Conservation (phyloP, 257 asterid genomes). For the Solanum medicagineum region DNA sequence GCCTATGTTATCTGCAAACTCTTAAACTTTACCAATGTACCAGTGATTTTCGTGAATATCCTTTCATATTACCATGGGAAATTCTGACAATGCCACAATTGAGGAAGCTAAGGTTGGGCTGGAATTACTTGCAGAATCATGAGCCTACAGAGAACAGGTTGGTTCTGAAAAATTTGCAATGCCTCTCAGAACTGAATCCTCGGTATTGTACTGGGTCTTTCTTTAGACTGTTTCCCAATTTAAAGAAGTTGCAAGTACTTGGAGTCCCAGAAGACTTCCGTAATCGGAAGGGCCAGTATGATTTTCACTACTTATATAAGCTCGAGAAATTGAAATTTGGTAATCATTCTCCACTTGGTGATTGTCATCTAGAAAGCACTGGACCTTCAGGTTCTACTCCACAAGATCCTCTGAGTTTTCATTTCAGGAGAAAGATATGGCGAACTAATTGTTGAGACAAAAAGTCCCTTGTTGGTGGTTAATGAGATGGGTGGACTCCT, state of each 20-base stretch:
- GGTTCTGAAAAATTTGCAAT: not conserved
- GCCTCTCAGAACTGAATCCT: constrained; percentile 1
- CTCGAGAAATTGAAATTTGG: constrained; percentile 2
- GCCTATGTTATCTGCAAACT: no score
- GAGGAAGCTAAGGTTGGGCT: no score
- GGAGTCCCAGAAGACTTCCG: not conserved
- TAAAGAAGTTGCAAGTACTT: constrained; percentile 9
- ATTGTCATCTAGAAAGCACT: not conserved
- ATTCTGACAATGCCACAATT: no score
- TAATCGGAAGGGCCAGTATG: not conserved
- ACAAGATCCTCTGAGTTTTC: not conserved
- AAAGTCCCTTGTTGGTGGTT: no score
- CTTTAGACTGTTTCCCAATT: not conserved
- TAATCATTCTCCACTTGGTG: fast-evolving
- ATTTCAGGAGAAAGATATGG: no score
- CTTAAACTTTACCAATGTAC: no score
- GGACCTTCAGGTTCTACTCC: not conserved
- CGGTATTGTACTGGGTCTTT: not conserved
- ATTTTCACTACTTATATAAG: constrained; percentile 1
- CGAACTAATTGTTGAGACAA: no score
- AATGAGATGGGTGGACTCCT: no score
- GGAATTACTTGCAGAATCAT: no score
- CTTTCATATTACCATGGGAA: no score
- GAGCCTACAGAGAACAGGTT: not conserved
- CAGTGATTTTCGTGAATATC: no score